Evolutionary conservation across 2,329 filamentous ascomycete species (phyloP).

Genomic region (Cryphonectria carpinicola): DNA sequence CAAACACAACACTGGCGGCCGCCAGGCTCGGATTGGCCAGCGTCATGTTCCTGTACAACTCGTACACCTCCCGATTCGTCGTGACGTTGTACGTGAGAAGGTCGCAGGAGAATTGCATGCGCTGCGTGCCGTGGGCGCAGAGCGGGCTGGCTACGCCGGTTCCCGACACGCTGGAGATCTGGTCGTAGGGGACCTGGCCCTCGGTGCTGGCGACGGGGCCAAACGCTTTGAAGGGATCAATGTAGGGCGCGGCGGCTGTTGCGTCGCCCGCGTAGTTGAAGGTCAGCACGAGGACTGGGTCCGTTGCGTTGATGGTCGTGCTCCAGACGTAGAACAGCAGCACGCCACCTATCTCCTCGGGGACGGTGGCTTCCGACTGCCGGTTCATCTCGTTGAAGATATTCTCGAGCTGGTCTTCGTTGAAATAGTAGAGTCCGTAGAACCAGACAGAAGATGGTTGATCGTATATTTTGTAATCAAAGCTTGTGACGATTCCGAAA

Average conservation of each 20-base stretch:
- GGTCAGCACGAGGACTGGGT: background rate
- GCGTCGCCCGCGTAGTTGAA: slow-evolving; percentile 1
- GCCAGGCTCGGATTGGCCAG: slow-evolving; percentile 30
- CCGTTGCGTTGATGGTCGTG: background rate
- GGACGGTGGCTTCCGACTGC: background rate
- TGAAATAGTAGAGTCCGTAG: slow-evolving; percentile 49
- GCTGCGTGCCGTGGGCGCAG: slow-evolving; percentile 11
- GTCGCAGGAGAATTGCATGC: slow-evolving; percentile 7
- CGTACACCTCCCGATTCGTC: slow-evolving; percentile 9
- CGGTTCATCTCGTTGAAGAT: slow-evolving; percentile 5
- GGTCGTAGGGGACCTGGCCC: slow-evolving; percentile 5
- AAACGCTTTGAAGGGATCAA: slow-evolving; percentile 5
- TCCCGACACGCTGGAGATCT: slow-evolving; percentile 8
- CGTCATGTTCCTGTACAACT: slow-evolving; percentile 26
- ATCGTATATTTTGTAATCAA: slow-evolving; percentile 54
- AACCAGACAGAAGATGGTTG: slow-evolving; percentile 45
- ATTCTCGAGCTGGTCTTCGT: slow-evolving; percentile 48
- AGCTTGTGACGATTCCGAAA: slow-evolving; percentile 60
- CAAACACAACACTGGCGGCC: background rate
- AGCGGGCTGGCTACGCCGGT: slow-evolving; percentile 10
- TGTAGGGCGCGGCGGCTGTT: slow-evolving; percentile 36
- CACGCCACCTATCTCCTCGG: slow-evolving; percentile 1
- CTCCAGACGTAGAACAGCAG: slow-evolving; percentile 5
- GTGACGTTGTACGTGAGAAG: slow-evolving; percentile 6
- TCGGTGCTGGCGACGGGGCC: background rate